Conservation (phyloP, 2,329 filamentous ascomycete species). For the Penicillium hesseltinei region DNA sequence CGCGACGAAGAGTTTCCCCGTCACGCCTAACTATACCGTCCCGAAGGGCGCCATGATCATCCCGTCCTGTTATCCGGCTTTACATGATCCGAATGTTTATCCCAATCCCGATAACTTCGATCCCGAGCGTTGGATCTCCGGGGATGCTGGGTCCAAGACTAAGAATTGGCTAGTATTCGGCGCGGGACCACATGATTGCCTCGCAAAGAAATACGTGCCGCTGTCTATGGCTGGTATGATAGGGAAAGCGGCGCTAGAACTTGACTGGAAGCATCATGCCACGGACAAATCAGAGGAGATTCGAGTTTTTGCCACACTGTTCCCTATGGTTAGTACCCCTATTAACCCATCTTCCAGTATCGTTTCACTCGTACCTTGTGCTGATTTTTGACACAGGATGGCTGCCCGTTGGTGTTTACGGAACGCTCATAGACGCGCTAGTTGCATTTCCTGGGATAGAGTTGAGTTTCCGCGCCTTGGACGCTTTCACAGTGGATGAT, state of each 20-base stretch:
- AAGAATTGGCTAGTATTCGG: constrained; percentile 58
- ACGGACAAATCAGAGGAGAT: constrained; percentile 53
- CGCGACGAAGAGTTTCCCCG: constrained; percentile 48
- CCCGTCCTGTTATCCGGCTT: constrained; percentile 53
- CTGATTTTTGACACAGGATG: constrained; percentile 30
- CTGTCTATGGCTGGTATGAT: constrained; percentile 54
- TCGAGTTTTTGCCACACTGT: constrained; percentile 50
- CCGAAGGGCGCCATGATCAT: constrained; percentile 52
- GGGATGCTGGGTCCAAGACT: constrained; percentile 51
- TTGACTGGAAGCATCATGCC: constrained; percentile 53
- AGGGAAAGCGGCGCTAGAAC: constrained; percentile 51
- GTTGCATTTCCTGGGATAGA: background rate
- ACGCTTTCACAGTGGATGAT: background rate
- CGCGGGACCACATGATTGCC: constrained; percentile 51
- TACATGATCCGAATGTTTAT: constrained; percentile 52
- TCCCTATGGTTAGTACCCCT: constrained; percentile 46
- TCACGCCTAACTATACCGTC: constrained; percentile 50
- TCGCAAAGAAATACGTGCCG: constrained; percentile 52
- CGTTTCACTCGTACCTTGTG: background rate
- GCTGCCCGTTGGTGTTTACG: constrained; percentile 39
- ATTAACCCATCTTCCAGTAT: background rate
- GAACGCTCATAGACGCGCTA: constrained; percentile 21
- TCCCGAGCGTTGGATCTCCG: constrained; percentile 54
- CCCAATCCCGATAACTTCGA: constrained; percentile 50
- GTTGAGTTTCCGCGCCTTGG: background rate